Percentiles rank a stretch among this genome's conserved stretches.
Evolutionary conservation across 2,329 filamentous ascomycete genomes (phyloP).

Genomic region (Colletotrichum zoysiae): DNA sequence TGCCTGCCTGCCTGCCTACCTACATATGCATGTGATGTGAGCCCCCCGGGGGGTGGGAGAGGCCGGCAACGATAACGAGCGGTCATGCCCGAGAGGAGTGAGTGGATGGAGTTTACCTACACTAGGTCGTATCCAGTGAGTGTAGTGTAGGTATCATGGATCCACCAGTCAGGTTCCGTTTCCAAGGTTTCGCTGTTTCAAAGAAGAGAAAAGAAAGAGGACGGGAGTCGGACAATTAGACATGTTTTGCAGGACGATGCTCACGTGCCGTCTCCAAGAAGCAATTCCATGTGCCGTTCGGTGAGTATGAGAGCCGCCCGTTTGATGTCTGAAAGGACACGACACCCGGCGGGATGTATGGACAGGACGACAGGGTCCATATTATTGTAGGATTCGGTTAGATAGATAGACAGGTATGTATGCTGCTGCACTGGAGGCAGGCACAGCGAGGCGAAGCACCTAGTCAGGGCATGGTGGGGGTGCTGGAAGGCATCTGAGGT

Average conservation of each 20-base stretch:
- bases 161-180: conserved; percentile 3
- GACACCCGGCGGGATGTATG: neutral
- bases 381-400: neutral
- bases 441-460: conserved; percentile 3
- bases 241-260: neutral
- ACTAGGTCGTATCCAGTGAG: conserved; percentile 3
- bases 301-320: neutral
- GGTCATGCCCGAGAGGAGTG: conserved; percentile 16
- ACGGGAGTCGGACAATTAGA: neutral
- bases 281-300: conserved; percentile 1
- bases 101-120: conserved; percentile 11
- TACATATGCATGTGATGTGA: conserved; percentile 24
- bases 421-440: neutral
- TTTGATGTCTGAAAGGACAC: neutral
- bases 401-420: neutral
- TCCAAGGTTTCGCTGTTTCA: conserved; percentile 14
- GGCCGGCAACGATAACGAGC: conserved; percentile 20
- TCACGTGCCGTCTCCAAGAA: conserved; percentile 28
- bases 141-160: neutral
- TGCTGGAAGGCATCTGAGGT: neutral
- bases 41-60: neutral
- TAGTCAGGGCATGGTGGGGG: neutral
- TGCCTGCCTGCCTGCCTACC: neutral
- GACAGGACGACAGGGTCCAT: neutral
- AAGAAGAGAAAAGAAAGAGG: conserved; percentile 1